A percentile compares a stretch with the other conserved stretches of the same genome.
These are phyloP conservation scores for Colletotrichum limetticola DNA, from an alignment of 2,329 filamentous ascomycete genomes.

Conservation along the genomic window DNA sequence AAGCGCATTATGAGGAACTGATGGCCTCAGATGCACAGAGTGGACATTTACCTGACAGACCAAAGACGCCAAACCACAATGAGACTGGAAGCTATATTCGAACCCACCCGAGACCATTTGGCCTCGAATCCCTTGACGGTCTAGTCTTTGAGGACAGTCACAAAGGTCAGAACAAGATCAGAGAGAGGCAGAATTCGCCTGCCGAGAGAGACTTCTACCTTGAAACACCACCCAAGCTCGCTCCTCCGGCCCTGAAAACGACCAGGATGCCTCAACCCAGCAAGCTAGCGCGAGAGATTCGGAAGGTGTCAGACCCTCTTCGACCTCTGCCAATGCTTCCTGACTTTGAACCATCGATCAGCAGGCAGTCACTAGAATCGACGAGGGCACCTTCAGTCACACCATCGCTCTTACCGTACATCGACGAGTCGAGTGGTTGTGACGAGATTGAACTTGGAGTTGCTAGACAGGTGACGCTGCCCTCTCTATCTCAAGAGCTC, in stretches of 20 bases:
- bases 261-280: slow-evolving; percentile 43
- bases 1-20: slow-evolving; percentile 30
- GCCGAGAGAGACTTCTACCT: neutral
- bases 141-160: neutral
- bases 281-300: slow-evolving; percentile 42
- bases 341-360: slow-evolving; percentile 28
- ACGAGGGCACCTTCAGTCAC: slow-evolving; percentile 38
- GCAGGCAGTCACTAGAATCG: slow-evolving; percentile 35
- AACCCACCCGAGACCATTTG: neutral
- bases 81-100: neutral
- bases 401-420: slow-evolving; percentile 38
- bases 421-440: slow-evolving; percentile 34
- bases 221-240: slow-evolving; percentile 44
- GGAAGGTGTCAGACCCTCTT: slow-evolving; percentile 37
- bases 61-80: neutral
- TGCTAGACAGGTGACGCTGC: slow-evolving; percentile 33
- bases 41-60: neutral
- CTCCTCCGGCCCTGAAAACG: slow-evolving; percentile 3
- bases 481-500: neutral
- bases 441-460: slow-evolving; percentile 41
- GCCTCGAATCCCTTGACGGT: slow-evolving; percentile 7
- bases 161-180: neutral
- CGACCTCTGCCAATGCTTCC: slow-evolving; percentile 45
- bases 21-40: neutral
- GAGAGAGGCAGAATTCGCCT: slow-evolving; percentile 34